These are phyloP conservation scores for Infundibulicybe gibba DNA, from an alignment of 768 basidiomycete genomes.

Conservation along the genomic window DNA sequence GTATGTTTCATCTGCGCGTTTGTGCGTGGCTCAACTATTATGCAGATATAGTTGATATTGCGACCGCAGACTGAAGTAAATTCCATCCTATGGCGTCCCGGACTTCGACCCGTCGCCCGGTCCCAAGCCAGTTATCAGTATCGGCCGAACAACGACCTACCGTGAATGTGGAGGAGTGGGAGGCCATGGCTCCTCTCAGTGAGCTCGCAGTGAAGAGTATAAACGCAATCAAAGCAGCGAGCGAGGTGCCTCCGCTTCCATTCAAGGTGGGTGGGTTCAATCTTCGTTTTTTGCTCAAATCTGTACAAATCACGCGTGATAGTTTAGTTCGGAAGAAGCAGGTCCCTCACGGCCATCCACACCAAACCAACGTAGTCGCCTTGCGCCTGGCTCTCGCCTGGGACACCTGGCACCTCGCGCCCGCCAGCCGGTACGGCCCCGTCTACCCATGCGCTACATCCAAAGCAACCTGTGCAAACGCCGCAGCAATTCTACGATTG, in stretches of 20 bases:
- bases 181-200: constrained; percentile 70
- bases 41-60: too few species aligned
- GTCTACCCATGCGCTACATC: constrained; percentile 56
- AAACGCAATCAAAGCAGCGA: constrained; percentile 54
- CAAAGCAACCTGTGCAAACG: constrained; percentile 76
- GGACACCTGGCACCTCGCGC: constrained; percentile 29
- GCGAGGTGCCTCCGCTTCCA: constrained; percentile 62
- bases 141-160: constrained; percentile 30
- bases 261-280: constrained; percentile 56
- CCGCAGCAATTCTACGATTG: constrained; percentile 98
- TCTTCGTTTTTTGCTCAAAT: not conserved
- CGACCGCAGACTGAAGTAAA: too few species aligned
- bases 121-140: too few species aligned
- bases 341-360: constrained; percentile 33
- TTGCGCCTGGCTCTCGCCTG: constrained; percentile 28
- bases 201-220: constrained; percentile 71
- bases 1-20: too few species aligned
- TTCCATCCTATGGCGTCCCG: too few species aligned
- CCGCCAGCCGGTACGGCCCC: constrained; percentile 5
- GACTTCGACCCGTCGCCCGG: too few species aligned
- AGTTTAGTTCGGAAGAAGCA: constrained; percentile 27
- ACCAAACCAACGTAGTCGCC: constrained; percentile 27
- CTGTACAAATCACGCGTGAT: constrained; percentile 5
- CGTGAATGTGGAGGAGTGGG: constrained; percentile 89
- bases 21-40: too few species aligned